These are phyloP conservation scores for Boletus subparvulus DNA, from an alignment of 768 basidiomycete species.

Conservation along the genomic window DNA sequence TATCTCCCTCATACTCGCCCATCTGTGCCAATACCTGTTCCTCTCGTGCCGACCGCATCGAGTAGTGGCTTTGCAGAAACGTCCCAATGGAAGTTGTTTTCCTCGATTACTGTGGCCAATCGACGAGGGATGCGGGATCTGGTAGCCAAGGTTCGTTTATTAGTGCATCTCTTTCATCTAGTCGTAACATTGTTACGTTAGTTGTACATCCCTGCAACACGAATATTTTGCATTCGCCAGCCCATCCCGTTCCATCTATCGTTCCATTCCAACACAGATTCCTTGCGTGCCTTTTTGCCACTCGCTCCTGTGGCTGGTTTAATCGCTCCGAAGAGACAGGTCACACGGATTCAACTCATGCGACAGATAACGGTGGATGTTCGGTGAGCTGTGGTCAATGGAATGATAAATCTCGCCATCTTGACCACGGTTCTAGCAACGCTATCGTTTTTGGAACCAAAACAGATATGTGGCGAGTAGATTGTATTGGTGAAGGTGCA, in stretches of 20 bases:
- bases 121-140: conserved; percentile 40
- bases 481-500: conserved; percentile 60
- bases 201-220: conserved; percentile 57
- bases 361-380: conserved; percentile 71
- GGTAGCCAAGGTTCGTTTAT: conserved; percentile 27
- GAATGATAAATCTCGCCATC: background rate
- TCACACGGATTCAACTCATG: conserved; percentile 59
- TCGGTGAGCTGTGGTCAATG: conserved; percentile 31
- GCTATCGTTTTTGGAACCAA: conserved; percentile 49
- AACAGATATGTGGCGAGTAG: conserved; percentile 69
- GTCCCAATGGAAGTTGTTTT: conserved; percentile 51
- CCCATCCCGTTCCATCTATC: conserved; percentile 68
- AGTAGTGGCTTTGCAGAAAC: conserved; percentile 43
- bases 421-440: conserved; percentile 39
- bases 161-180: background rate
- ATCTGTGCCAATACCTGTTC: conserved; percentile 47
- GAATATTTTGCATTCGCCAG: conserved; percentile 56
- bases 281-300: conserved; percentile 61
- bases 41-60: conserved; percentile 33
- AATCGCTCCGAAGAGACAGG: conserved; percentile 29
- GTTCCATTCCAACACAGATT: conserved; percentile 53
- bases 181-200: conserved; percentile 11
- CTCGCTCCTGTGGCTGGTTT: conserved; percentile 47
- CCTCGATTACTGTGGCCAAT: conserved; percentile 43
- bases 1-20: conserved; percentile 70